Base-by-base conservation (phyloP, 2,329 filamentous ascomycete species). In the Colletotrichum liriopes region DNA sequence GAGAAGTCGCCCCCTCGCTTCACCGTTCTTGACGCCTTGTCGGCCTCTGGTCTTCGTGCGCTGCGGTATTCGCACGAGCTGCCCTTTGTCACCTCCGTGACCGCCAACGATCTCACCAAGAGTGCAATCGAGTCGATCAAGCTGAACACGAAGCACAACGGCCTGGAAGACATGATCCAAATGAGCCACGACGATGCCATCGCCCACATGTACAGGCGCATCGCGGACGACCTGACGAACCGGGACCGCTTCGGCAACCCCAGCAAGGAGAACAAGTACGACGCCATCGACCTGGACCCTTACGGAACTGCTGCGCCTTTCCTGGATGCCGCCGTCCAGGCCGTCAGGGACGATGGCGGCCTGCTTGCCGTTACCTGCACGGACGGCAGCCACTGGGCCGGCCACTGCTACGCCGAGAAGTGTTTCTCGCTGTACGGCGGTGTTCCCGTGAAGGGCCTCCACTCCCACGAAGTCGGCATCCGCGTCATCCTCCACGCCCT, bases 281-380 rank as follows among this genome's bases (percentile, higher is more conserved):
- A 98, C 81, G 95, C 98, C 29, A 96, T 99, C 74, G 96, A 99
- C 80, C 88, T 99, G 39, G 96, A 99, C 80, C 96, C 96, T 0
- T 99, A 99, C 78, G 96, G 96, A 52, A 97, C 94, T 0, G 96
- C 96, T 0, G 94, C 94, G 12, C 93, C 94, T 1, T 99, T 99
- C 81, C 88, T 99, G 65, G 96, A 99, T 79, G 92, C 94, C 1
- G 95, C 96, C 1, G 86, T 99, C 11, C 95, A 98, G 82, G 91
- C 94, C 1, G 89, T 98, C 9, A 91, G 88, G 60, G 89, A 93
- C 74, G 94, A 98, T 76, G 96, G 96, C 1, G 96, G 96, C 5
- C 86, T 99, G 49, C 88, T 99, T 5, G 98, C 95, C 80, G 93
- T 99, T 6, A 99, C 96, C 1, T 99, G 96, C 82, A 99, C 96